Evolutionary conservation across 1,139 yeast genomes (phyloP).

Genomic region (Pichia sp.): DNA sequence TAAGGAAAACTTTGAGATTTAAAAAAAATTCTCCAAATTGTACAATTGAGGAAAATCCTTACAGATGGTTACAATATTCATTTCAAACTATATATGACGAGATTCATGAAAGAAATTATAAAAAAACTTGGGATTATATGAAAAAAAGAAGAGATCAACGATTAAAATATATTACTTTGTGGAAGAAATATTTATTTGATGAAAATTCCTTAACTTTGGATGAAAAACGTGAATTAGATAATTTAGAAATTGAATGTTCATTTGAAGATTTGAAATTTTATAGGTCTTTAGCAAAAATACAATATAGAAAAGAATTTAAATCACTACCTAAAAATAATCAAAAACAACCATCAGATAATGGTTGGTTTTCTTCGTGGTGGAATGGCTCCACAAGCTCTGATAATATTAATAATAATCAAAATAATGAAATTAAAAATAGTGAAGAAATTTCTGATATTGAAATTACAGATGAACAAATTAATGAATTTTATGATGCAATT

Average conservation of each 20-base stretch:
- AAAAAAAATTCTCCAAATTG: conserved; percentile 62
- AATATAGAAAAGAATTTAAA: conserved; percentile 51
- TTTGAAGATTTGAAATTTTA: conserved; percentile 83
- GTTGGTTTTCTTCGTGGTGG: conserved; percentile 66
- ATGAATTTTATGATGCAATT: conserved; percentile 88
- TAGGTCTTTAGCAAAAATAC: conserved; percentile 69
- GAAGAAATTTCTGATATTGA: conserved; percentile 19
- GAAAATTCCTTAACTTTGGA: conserved; percentile 28
- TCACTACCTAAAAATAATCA: conserved; percentile 5
- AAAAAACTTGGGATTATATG: conserved; percentile 88
- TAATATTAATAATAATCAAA: conserved; percentile 10
- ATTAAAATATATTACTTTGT: conserved; percentile 57
- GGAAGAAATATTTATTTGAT: conserved; percentile 45
- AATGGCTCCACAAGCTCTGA: conserved; percentile 19
- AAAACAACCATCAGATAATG: conserved; percentile 24
- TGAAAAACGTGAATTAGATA: conserved; percentile 38
- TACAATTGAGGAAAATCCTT: conserved; percentile 60
- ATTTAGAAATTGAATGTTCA: conserved; percentile 53
- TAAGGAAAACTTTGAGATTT: conserved; percentile 67
- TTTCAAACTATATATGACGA: conserved; percentile 68
- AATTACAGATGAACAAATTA: conserved; percentile 61
- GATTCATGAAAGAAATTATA: conserved; percentile 71
- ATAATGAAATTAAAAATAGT: conserved; percentile 22
- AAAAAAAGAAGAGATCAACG: conserved; percentile 68
- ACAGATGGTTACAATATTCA: conserved; percentile 76